Evolutionary conservation across 768 basidiomycete species (phyloP).

Genomic region (Xerocomellus amylosporus): DNA sequence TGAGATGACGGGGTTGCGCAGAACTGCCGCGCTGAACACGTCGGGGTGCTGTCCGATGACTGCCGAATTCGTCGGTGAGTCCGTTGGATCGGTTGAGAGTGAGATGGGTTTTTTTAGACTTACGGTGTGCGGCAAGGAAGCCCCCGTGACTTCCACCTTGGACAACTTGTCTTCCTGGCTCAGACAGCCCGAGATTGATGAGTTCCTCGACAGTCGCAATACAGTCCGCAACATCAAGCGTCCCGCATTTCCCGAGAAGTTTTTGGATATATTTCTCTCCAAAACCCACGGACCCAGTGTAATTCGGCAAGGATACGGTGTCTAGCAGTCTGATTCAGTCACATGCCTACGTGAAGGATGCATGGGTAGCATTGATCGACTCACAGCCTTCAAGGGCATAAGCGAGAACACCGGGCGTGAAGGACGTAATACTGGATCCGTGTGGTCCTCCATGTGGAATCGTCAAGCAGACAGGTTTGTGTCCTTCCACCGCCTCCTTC

Average conservation of each 20-base stretch:
- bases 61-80: slow-evolving; percentile 16
- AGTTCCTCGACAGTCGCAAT: slow-evolving; percentile 53
- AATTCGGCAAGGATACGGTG: slow-evolving; percentile 60
- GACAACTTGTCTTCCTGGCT: slow-evolving; percentile 51
- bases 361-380: slow-evolving; percentile 12
- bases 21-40: slow-evolving; percentile 56
- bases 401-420: slow-evolving; percentile 41
- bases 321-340: slow-evolving; percentile 34
- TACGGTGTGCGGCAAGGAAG: slow-evolving; percentile 58
- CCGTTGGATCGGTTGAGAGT: neutral
- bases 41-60: slow-evolving; percentile 64
- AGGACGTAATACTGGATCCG: slow-evolving; percentile 44
- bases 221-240: slow-evolving; percentile 64
- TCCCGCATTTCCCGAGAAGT: slow-evolving; percentile 58
- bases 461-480: slow-evolving; percentile 46
- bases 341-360: neutral
- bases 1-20: slow-evolving; percentile 71
- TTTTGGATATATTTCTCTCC: slow-evolving; percentile 58
- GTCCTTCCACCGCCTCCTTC: slow-evolving; percentile 13
- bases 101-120: slow-evolving; percentile 20
- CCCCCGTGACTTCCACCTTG: slow-evolving; percentile 73
- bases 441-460: slow-evolving; percentile 67
- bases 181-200: slow-evolving; percentile 47
- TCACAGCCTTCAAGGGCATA: slow-evolving; percentile 62
- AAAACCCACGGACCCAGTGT: slow-evolving; percentile 65